phyloP scores from a whole-genome alignment of 345 rosid genomes.

The Firmiana major region DNA sequence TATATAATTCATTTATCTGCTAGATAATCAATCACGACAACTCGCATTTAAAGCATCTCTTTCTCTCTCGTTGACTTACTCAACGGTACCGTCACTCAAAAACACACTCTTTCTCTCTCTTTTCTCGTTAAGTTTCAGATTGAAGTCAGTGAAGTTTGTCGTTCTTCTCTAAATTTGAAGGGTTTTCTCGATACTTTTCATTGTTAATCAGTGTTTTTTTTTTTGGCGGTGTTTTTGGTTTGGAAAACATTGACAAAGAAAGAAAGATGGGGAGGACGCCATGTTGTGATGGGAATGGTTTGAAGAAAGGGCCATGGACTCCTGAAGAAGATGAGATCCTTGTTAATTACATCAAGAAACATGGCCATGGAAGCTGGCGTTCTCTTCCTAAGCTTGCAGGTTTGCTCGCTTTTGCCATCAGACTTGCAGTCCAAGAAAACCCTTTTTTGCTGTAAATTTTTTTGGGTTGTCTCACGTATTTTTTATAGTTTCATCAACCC shows the following conservation, averaged over 20 bases:
- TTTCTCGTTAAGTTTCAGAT: neutral
- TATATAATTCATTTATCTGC: neutral
- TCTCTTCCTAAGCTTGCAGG: constrained; percentile 91
- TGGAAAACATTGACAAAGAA: neutral
- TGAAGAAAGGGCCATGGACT: constrained; percentile 97
- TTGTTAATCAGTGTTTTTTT: neutral
- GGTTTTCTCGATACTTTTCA: neutral
- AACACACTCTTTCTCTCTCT: neutral
- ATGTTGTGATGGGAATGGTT: constrained; percentile 75
- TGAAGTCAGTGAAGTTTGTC: too few species aligned
- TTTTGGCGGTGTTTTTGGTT: neutral
- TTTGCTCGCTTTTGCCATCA: constrained; percentile 11
- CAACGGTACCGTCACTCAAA: neutral
- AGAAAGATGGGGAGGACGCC: constrained; percentile 76
- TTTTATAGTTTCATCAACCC: neutral
- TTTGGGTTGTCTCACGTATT: neutral
- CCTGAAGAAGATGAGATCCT: constrained; percentile 93
- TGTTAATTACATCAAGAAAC: constrained; percentile 55
- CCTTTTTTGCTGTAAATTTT: neutral
- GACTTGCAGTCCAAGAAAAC: neutral
- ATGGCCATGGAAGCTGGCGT: constrained; percentile 98
- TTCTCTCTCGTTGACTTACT: neutral
- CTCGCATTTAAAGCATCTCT: constrained; percentile 25
- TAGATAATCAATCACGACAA: constrained; percentile 23
- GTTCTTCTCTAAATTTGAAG: neutral